Conservation (phyloP, 306 rosid species). For the Medicago truncatula region MtrunA17r5.0-ANR NC_053044.1:24998501-24999000, state of each 20-base stretch:
- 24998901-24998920: conserved; percentile 52
- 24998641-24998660: conserved; percentile 35
- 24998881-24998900: conserved; percentile 47
- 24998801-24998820: conserved; percentile 46
- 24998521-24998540: conserved; percentile 48
- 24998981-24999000: conserved; percentile 42
- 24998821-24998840: conserved; percentile 42
- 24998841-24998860: conserved; percentile 45
- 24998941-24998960: conserved; percentile 45
- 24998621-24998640: conserved; percentile 40
- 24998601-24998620: conserved; percentile 38
- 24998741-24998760: conserved; percentile 51
- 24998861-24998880: conserved; percentile 45
- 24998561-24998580: conserved; percentile 73
- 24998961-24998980: conserved; percentile 47
- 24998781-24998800: conserved; percentile 42
- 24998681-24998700: conserved; percentile 75
- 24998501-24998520: conserved; percentile 72
- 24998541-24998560: conserved; percentile 78
- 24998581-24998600: conserved; percentile 92
- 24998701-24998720: conserved; percentile 75
- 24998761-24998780: conserved; percentile 49
- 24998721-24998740: conserved; percentile 75
- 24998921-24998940: conserved; percentile 49
- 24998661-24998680: conserved; percentile 52